These are phyloP conservation scores for Mortierella sp. DNA, from an alignment of 371 early-diverging fungal genomes.

Conservation along the genomic window DNA sequence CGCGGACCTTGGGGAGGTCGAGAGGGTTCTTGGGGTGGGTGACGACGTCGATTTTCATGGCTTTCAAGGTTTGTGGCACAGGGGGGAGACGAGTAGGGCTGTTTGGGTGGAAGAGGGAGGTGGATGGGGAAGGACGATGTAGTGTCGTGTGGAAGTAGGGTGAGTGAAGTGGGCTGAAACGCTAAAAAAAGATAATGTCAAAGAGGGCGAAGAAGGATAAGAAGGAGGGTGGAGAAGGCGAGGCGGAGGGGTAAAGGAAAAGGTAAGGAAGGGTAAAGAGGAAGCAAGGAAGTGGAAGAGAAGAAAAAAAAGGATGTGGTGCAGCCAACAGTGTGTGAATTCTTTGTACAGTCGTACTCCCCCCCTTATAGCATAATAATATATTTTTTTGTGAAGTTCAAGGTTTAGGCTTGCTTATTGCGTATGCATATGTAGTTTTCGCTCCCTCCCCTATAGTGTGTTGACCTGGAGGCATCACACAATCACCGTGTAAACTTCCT, in stretches of 20 bases:
- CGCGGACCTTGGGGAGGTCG: neutral
- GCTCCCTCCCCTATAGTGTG: too few relatives aligned
- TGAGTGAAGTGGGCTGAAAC: too few relatives aligned
- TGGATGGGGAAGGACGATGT: neutral
- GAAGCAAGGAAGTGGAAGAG: neutral
- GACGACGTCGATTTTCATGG: neutral
- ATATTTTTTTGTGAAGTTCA: too few relatives aligned
- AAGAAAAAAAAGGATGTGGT: neutral
- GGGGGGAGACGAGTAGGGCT: neutral
- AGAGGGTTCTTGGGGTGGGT: neutral
- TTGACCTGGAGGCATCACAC: too few relatives aligned
- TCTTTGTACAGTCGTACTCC: too few relatives aligned
- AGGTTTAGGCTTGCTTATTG: too few relatives aligned
- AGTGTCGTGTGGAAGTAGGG: too few relatives aligned
- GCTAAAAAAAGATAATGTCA: too few relatives aligned
- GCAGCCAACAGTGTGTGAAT: too few relatives aligned
- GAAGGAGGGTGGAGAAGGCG: neutral
- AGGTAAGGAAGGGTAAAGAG: neutral
- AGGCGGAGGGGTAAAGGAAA: neutral
- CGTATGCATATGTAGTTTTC: too few relatives aligned
- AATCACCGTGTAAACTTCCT: too few relatives aligned
- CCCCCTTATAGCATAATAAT: too few relatives aligned
- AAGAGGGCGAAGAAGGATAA: neutral
- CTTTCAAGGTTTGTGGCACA: neutral
- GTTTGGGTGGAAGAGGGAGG: neutral